Conservation (phyloP, 129 eudicot genomes). For the Calendula officinalis region DNA sequence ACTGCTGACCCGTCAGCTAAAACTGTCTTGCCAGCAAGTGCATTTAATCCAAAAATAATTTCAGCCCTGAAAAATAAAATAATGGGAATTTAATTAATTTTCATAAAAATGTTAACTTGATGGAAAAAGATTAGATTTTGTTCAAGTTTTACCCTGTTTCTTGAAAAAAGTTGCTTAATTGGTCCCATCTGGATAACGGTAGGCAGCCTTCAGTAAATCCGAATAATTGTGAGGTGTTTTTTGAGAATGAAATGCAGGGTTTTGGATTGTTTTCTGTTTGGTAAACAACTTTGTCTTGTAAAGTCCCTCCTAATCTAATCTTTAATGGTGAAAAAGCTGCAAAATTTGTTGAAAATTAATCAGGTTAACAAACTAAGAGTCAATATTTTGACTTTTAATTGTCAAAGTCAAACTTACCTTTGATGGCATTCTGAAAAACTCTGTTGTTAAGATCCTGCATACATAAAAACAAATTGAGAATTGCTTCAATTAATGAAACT, state of each 20-base stretch:
- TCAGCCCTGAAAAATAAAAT: constrained; percentile 51
- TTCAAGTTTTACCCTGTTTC: constrained; percentile 57
- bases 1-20: constrained; percentile 38
- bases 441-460: constrained; percentile 78
- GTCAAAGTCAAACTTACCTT: constrained; percentile 43
- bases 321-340: constrained; percentile 86
- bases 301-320: constrained; percentile 92
- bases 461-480: constrained; percentile 8
- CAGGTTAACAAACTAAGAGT: constrained; percentile 20
- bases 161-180: constrained; percentile 56
- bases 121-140: not conserved
- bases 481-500: constrained; percentile 6
- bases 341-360: constrained; percentile 18
- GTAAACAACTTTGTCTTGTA: constrained; percentile 77
- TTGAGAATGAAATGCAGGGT: constrained; percentile 57
- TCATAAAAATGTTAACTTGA: not conserved
- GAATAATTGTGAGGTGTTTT: constrained; percentile 49
- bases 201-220: constrained; percentile 66
- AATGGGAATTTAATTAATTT: not conserved
- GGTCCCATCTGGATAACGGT: constrained; percentile 84
- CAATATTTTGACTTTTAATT: constrained; percentile 3
- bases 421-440: constrained; percentile 63
- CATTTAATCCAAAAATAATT: constrained; percentile 77
- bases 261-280: constrained; percentile 43
- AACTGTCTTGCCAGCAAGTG: constrained; percentile 62